phyloP scores from a whole-genome alignment of 768 basidiomycete genomes.

The Auriscalpium orientale region DNA sequence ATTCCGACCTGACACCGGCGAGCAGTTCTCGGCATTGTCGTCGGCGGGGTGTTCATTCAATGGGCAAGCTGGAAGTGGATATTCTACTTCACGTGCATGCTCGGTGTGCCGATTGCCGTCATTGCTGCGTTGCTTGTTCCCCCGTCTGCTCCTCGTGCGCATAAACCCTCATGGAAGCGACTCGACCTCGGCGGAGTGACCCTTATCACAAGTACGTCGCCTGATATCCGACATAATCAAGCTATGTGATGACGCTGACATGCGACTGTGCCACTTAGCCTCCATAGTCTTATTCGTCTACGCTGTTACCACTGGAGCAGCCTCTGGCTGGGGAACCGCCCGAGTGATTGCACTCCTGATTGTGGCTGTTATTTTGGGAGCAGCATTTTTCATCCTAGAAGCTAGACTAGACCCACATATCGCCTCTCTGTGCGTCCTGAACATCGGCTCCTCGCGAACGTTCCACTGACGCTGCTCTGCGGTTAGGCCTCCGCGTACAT shows the following conservation, averaged over 20 bases:
- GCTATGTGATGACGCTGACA: no score
- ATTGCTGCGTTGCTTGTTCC: slow-evolving; percentile 22
- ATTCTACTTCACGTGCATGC: slow-evolving; percentile 36
- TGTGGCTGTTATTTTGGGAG: slow-evolving; percentile 29
- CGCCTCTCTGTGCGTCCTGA: slow-evolving; percentile 24
- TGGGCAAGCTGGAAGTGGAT: slow-evolving; percentile 35
- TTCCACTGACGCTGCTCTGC: neutral
- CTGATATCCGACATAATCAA: no score
- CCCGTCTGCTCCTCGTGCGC: slow-evolving; percentile 19
- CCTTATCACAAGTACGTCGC: slow-evolving; percentile 23
- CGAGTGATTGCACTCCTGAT: slow-evolving; percentile 36
- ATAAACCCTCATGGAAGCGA: slow-evolving; percentile 16
- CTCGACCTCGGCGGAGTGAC: slow-evolving; percentile 29
- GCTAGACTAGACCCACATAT: slow-evolving; percentile 25
- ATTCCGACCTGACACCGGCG: neutral
- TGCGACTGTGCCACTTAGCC: slow-evolving; percentile 4
- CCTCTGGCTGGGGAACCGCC: slow-evolving; percentile 33
- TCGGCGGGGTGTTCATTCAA: slow-evolving; percentile 30
- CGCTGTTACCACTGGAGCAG: slow-evolving; percentile 31
- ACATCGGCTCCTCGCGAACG: neutral
- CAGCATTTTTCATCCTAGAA: slow-evolving; percentile 37
- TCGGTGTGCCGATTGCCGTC: slow-evolving; percentile 23
- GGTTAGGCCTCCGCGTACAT: slow-evolving; percentile 26
- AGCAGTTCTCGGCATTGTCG: slow-evolving; percentile 19
- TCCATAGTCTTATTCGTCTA: slow-evolving; percentile 28